A percentile compares a stretch with the other conserved stretches of the same genome.
phyloP scores from a whole-genome alignment of 768 basidiomycete species.

The Leccinum broughii region DNA sequence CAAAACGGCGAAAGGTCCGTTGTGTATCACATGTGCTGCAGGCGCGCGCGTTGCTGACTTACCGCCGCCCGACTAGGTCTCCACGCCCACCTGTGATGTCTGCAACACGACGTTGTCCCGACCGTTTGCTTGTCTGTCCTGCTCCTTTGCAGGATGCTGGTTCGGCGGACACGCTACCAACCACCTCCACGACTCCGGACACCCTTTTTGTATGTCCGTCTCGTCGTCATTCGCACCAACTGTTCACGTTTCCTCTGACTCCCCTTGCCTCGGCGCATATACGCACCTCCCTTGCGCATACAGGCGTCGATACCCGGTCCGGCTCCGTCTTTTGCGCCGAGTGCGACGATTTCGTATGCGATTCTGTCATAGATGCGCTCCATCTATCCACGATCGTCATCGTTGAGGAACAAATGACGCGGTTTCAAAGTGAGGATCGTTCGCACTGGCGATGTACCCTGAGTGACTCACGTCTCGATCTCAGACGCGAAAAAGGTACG shows the following conservation, averaged over 20 bases:
- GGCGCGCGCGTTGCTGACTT: background rate
- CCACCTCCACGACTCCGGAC: constrained; percentile 59
- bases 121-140: constrained; percentile 75
- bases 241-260: background rate
- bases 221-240: background rate
- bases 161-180: constrained; percentile 49
- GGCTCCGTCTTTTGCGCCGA: constrained; percentile 74
- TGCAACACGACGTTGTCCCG: constrained; percentile 58
- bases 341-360: constrained; percentile 77
- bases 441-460: background rate
- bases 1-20: constrained; percentile 68
- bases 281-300: background rate
- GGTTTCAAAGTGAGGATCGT: constrained; percentile 46
- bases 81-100: constrained; percentile 62
- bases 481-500: constrained; percentile 42
- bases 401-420: constrained; percentile 61
- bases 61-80: constrained; percentile 34
- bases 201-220: constrained; percentile 62
- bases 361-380: constrained; percentile 49
- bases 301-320: constrained; percentile 73
- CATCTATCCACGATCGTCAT: constrained; percentile 45
- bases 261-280: background rate
- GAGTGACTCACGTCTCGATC: background rate
- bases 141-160: constrained; percentile 74
- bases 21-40: background rate